Conservation (phyloP, 805 yeast species). For the Wickerhamiella parazyma region DNA sequence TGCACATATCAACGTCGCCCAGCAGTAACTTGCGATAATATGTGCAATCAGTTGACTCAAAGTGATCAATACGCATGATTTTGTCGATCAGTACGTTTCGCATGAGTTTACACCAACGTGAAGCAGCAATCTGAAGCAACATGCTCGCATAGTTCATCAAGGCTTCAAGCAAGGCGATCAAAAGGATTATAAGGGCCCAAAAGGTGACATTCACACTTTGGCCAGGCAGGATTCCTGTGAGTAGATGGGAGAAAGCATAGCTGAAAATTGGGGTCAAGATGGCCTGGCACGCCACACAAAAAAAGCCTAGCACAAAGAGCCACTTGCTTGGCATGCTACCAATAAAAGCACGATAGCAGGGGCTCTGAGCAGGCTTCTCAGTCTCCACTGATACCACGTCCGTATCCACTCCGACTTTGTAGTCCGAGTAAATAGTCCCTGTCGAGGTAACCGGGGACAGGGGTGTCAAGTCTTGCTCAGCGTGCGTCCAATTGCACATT, state of each 20-base stretch:
- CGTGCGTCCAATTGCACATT: background rate
- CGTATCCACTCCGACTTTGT: background rate
- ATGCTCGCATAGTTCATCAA: constrained; percentile 36
- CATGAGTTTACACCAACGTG: constrained; percentile 46
- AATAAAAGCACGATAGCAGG: background rate
- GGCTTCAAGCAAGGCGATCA: constrained; percentile 54
- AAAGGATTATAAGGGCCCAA: constrained; percentile 60
- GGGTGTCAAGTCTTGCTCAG: background rate
- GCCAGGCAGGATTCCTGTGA: constrained; percentile 46
- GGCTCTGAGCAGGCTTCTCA: background rate
- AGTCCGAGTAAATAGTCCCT: background rate
- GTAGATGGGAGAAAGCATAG: constrained; percentile 54
- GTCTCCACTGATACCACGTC: background rate
- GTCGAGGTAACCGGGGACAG: background rate
- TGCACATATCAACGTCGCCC: constrained; percentile 70
- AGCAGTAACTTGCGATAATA: constrained; percentile 53
- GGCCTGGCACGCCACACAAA: constrained; percentile 44
- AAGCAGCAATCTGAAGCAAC: constrained; percentile 45
- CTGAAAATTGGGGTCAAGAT: constrained; percentile 65
- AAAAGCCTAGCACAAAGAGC: constrained; percentile 36
- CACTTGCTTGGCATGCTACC: constrained; percentile 12
- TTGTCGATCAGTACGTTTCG: constrained; percentile 37
- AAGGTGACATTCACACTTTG: constrained; percentile 24
- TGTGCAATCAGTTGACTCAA: constrained; percentile 21
- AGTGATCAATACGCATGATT: constrained; percentile 29